Conservation (phyloP, 225 moss, liverwort and hornwort genomes). For the Takakia lepidozioides region DNA sequence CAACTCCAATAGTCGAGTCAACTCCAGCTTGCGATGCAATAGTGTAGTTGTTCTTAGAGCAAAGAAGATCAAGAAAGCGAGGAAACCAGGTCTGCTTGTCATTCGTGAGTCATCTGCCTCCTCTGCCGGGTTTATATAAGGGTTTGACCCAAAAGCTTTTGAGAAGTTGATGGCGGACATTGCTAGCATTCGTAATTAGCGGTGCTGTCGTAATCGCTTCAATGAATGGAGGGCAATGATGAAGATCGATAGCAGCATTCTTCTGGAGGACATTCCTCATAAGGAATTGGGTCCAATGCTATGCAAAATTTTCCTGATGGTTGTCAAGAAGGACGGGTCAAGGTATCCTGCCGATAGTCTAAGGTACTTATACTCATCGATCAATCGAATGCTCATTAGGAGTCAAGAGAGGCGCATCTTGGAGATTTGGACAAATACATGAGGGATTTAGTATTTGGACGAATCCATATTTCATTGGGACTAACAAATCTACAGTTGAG, state of each 20-base stretch:
- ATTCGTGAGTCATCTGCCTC: too few species aligned
- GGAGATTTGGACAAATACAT: not conserved
- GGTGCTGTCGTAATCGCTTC: not conserved
- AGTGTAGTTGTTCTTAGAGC: too few species aligned
- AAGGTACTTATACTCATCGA: not conserved
- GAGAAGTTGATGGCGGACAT: not conserved
- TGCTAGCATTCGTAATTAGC: not conserved
- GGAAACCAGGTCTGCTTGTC: too few species aligned
- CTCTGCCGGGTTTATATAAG: not conserved
- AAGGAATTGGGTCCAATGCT: not conserved
- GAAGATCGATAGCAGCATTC: not conserved
- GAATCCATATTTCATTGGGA: not conserved
- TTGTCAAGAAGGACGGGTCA: not conserved
- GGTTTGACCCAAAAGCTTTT: not conserved
- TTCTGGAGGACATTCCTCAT: not conserved
- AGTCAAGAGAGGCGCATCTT: not conserved
- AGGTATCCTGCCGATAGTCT: not conserved
- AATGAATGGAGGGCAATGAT: not conserved
- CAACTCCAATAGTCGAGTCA: too few species aligned
- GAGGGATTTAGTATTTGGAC: not conserved
- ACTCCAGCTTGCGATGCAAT: too few species aligned
- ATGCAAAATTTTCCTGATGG: not conserved
- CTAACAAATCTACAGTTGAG: not conserved
- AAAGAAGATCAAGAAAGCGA: too few species aligned
- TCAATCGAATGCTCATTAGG: not conserved